Conservation (phyloP, 345 rosid species). For the Erysimum cheiranthoides region DNA sequence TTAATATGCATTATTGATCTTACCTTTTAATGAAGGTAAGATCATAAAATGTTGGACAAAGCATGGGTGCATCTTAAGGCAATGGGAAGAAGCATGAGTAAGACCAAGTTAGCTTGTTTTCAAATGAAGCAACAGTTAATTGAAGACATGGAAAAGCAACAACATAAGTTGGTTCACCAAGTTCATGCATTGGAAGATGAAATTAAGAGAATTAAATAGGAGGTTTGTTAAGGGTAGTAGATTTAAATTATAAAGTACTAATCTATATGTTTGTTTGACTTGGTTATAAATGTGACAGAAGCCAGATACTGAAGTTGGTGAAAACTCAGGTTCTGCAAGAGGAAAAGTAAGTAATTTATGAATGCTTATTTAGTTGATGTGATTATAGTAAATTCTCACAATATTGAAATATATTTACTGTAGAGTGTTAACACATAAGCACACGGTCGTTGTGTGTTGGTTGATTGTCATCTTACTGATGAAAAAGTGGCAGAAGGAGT, state of each 20-base stretch:
- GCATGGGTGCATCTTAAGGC: no score
- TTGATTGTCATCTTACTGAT: not conserved
- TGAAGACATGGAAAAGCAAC: not conserved
- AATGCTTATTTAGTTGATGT: not conserved
- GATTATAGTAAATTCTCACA: not conserved
- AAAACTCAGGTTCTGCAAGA: not conserved
- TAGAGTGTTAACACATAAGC: not conserved
- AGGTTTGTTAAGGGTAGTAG: not conserved
- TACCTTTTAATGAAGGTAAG: no score
- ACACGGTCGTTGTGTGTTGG: not conserved
- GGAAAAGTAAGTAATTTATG: not conserved
- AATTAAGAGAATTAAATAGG: not conserved
- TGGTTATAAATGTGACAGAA: not conserved
- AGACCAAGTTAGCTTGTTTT: no score
- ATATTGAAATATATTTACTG: not conserved
- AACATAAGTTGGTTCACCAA: not conserved
- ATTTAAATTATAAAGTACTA: no score
- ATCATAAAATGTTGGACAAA: no score
- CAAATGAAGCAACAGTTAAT: not conserved
- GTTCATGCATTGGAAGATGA: not conserved
- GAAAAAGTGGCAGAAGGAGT: not conserved
- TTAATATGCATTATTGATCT: no score
- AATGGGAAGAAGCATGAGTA: no score
- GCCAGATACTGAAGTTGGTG: not conserved
- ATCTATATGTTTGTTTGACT: not conserved